Evolutionary conservation across 371 early-diverging fungal genomes (phyloP).

Genomic region (Saksenaea vasiformis): DNA sequence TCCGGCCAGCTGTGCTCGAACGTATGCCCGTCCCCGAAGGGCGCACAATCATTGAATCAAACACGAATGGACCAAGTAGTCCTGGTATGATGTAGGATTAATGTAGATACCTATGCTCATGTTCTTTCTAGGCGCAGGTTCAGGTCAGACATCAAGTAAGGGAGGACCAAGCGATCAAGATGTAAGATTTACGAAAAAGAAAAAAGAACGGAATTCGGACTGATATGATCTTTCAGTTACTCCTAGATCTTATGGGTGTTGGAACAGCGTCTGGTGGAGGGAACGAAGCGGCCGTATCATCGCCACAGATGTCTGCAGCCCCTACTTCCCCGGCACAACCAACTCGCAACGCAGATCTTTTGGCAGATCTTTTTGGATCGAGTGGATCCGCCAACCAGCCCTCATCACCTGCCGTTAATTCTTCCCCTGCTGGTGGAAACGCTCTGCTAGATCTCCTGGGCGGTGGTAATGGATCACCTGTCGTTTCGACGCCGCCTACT

Average conservation of each 20-base stretch:
- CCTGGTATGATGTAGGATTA: conserved; percentile 25
- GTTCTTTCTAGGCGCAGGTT: conserved; percentile 1
- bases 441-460: conserved; percentile 46
- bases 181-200: conserved; percentile 36
- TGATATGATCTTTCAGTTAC: conserved; percentile 33
- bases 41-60: conserved; percentile 40
- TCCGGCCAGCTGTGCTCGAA: conserved; percentile 87
- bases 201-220: not conserved
- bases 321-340: conserved; percentile 24
- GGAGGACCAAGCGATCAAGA: conserved; percentile 61
- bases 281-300: conserved; percentile 29
- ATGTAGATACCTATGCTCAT: not conserved
- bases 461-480: conserved; percentile 3
- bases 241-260: conserved; percentile 85
- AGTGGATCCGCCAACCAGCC: conserved; percentile 7
- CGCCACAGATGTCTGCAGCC: conserved; percentile 30
- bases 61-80: conserved; percentile 21
- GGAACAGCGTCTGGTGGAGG: conserved; percentile 50
- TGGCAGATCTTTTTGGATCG: conserved; percentile 83
- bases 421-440: conserved; percentile 20
- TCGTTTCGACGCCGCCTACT: conserved; percentile 1
- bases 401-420: conserved; percentile 9
- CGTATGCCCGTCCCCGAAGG: conserved; percentile 91
- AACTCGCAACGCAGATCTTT: conserved; percentile 60
- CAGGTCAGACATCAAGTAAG: conserved; percentile 29